A percentile compares a stretch with the other conserved stretches of the same genome.
These are phyloP conservation scores for Apodospora peruviana DNA, from an alignment of 495 filamentous ascomycete species.

Conservation along the genomic window DNA sequence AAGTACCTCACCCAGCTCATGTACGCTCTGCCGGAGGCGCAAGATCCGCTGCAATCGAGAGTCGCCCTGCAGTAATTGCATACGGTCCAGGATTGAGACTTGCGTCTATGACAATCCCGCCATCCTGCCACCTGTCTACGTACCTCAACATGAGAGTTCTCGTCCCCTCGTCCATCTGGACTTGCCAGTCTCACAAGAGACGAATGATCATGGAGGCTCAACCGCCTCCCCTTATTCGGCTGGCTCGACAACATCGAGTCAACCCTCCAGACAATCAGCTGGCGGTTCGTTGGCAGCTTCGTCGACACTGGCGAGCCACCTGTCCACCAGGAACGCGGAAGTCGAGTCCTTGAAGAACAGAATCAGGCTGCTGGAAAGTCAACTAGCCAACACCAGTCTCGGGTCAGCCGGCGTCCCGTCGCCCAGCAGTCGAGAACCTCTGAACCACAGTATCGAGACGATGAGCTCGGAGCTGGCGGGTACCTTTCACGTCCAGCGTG, in stretches of 20 bases:
- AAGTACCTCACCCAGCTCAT: slow-evolving; percentile 14
- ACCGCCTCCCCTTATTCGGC: too few species aligned
- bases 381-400: slow-evolving; percentile 23
- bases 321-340: slow-evolving; percentile 13
- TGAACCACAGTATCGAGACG: not conserved
- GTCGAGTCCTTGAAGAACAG: slow-evolving; percentile 30
- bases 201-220: too few species aligned
- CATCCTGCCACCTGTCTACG: not conserved
- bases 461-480: slow-evolving; percentile 4
- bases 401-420: not conserved
- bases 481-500: slow-evolving; percentile 11
- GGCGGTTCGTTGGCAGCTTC: too few species aligned
- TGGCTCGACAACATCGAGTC: not conserved
- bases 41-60: slow-evolving; percentile 34
- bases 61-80: slow-evolving; percentile 41
- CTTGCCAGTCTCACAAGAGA: too few species aligned
- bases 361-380: slow-evolving; percentile 43
- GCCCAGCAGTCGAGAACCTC: not conserved
- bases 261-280: too few species aligned
- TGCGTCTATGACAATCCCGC: slow-evolving; percentile 36
- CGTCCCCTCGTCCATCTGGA: not conserved
- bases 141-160: not conserved
- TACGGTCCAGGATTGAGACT: slow-evolving; percentile 32
- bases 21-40: slow-evolving; percentile 26
- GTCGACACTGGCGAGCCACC: too few species aligned